Base-by-base conservation (phyloP, 2,329 filamentous ascomycete genomes). In the Aspergillus pseudoglaucus region DNA sequence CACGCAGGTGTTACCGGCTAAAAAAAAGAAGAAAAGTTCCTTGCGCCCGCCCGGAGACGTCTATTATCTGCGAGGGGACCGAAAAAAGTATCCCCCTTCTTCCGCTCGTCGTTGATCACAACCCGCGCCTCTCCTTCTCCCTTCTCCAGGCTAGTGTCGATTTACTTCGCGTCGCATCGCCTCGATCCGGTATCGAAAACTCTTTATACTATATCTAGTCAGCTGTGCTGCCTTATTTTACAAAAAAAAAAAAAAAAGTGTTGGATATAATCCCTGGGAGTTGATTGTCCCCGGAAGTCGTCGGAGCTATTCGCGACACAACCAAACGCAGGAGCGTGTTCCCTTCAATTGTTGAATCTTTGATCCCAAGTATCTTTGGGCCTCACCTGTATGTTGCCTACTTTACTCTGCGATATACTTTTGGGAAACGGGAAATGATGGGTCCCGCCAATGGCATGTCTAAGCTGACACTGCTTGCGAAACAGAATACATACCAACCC, bases 41-140 rank as follows among this genome's bases (percentile, higher is more conserved):
- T 12, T 30, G 25, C 10, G 25, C 25, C 10, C 25, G 25, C 25
- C 25, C 25, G 27, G 15, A 32, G 46, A 15, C 20, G 10, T 45
- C 42, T n/a, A 14, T 23, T 47, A 38, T 46, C 35, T 30, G 4
- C 10, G 25, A 30, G 25, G 25, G 25, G 10, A 30, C 25, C 25
- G 10, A 30, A 12, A 30, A 30, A 10, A 30, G 25, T 30, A 30
- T 35, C 33, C n/a, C 38, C 42, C 42, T 48, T 43, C 46, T 42
- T 42, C 37, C 18, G 9, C 42, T 44, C 39, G 40, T 23, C 38
- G 38, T 41, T 20, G 6, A 41, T 35, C 33, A n/a, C 14, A 41
- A 23, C 22, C 25, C 10, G 10, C 25, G 25, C 10, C 25, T 30
- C 9, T 41, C 38, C 38, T n/a, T 18, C 15, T 41, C 38, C 32